These are phyloP conservation scores for Hylodesmum podocarpum DNA, from an alignment of 306 rosid species.

Conservation along the genomic window DNA sequence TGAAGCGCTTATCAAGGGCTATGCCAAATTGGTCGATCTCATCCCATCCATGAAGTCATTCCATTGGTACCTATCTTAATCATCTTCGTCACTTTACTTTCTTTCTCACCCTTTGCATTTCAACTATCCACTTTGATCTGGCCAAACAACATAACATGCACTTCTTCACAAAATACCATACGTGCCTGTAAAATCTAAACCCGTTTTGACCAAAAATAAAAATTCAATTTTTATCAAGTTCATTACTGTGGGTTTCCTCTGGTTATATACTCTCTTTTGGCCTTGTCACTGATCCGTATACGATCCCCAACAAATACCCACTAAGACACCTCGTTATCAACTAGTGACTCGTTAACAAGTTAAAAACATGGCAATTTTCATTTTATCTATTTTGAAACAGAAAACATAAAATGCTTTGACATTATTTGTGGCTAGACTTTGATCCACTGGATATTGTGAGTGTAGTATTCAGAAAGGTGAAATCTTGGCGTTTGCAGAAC, in stretches of 20 bases:
- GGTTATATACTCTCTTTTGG: too few relatives aligned
- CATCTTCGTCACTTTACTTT: not conserved
- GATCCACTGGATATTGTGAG: not conserved
- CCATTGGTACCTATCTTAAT: conserved; percentile 51
- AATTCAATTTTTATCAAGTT: not conserved
- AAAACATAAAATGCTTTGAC: too few relatives aligned
- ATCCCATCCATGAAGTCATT: conserved; percentile 74
- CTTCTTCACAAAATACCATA: not conserved
- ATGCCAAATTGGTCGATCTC: conserved; percentile 70
- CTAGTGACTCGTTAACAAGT: too few relatives aligned
- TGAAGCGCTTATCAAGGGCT: conserved; percentile 59
- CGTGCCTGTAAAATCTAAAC: not conserved
- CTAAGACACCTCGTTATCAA: too few relatives aligned
- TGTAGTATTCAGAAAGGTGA: not conserved
- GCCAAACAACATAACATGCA: not conserved
- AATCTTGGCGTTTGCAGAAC: not conserved
- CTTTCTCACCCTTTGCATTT: not conserved
- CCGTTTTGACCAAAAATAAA: not conserved
- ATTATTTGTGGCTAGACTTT: not conserved
- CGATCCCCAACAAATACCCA: too few relatives aligned
- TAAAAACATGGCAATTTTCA: too few relatives aligned
- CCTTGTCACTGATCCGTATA: too few relatives aligned
- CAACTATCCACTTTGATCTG: not conserved
- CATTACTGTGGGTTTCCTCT: not conserved
- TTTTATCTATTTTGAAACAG: too few relatives aligned